These are phyloP conservation scores for Venturia carpophila DNA, from an alignment of 2,329 filamentous ascomycete species.

Conservation along the genomic window DNA sequence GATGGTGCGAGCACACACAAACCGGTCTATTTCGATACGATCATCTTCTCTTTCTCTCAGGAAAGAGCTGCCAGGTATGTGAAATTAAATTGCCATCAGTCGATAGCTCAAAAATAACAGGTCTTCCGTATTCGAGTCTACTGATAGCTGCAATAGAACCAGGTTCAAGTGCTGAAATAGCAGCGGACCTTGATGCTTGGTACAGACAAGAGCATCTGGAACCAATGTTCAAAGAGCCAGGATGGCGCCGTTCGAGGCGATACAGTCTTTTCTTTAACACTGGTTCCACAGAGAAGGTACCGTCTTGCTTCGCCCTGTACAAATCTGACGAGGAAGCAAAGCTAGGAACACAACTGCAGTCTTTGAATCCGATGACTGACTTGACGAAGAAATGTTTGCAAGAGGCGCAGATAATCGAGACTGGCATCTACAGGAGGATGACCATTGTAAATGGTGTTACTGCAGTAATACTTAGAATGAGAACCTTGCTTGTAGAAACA, in stretches of 20 bases:
- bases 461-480: neutral
- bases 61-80: constrained; percentile 23
- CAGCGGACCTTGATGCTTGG: constrained; percentile 27
- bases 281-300: constrained; percentile 13
- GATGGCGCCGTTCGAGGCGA: constrained; percentile 25
- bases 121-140: constrained; percentile 22
- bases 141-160: constrained; percentile 28
- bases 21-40: constrained; percentile 23
- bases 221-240: constrained; percentile 28
- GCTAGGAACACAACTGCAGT: constrained; percentile 25
- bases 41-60: constrained; percentile 23
- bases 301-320: constrained; percentile 27
- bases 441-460: constrained; percentile 14
- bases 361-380: constrained; percentile 27
- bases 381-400: constrained; percentile 27
- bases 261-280: constrained; percentile 23
- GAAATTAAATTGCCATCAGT: neutral
- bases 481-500: too few relatives aligned
- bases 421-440: constrained; percentile 26
- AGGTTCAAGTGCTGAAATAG: constrained; percentile 18
- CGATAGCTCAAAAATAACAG: constrained; percentile 18
- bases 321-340: constrained; percentile 27
- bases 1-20: constrained; percentile 22
- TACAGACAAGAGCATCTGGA: constrained; percentile 30
- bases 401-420: constrained; percentile 23